Evolutionary conservation across 1,284 basidiomycete species (phyloP), one percentile per base, ranked within the genome.

Genomic region (Tylopilus orsonianus): DNA sequence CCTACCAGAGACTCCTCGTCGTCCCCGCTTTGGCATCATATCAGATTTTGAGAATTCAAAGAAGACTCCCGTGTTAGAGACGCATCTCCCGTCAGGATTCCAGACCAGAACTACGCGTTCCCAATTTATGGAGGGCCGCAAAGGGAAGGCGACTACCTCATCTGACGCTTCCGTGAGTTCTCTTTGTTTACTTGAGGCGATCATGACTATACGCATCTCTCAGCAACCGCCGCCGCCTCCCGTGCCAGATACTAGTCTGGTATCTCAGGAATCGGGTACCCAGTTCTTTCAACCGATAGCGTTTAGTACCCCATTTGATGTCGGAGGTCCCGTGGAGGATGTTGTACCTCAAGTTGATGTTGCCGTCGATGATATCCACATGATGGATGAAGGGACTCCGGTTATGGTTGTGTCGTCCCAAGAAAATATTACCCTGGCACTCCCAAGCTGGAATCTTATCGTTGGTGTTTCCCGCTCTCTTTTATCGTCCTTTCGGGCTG

Each of bases 381-480:
- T 65, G 50, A 24, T 41, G 40, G 63, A 62, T 35, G 59, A 49
- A 37, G 45, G 43, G 13, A 46, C 47, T 5, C 54, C 55, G 20
- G 50, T 24, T 22, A 39, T 50, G 34, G 27, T 47, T 0, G 32
- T 41, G 10, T 48, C 49, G 35, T 49, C 48, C 12, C 50, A 62
- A 24, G 72, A 72, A 36, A 66, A 68, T 22, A 27, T 67, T 23
- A 66, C 73, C 14, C 48, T 72, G 22, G 64, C 69, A 37, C 64
- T 69, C 44, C 67, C 74, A 23, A 74, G 77, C 53, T 80, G 78
- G 78, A 75, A 72, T 48, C 69, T 71, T 23, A 77, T 84, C 72
- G 87, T 87, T 57, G 46, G 69, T 58, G 20, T 46, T 32, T 29
- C 35, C 19, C 2, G 37, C 30, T 12, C 30, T 12, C 9, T 55